Conservation (phyloP, 768 basidiomycete species). For the Tricholomella constricta region DNA sequence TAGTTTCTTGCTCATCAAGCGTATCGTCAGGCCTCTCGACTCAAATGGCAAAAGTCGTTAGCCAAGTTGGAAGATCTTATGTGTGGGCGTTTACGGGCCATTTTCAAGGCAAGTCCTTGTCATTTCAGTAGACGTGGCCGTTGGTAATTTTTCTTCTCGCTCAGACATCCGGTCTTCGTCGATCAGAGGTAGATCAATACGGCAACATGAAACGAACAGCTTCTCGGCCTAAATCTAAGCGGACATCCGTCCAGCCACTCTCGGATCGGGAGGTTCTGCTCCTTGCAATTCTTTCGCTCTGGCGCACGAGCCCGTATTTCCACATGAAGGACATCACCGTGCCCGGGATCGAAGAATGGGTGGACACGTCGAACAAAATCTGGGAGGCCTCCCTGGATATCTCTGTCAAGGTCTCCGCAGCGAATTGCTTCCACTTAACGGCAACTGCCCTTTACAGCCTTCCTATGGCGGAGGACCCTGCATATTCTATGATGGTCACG, state of each 20-base stretch:
- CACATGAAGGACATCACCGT: conserved; percentile 47
- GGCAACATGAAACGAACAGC: conserved; percentile 56
- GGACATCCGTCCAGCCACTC: conserved; percentile 55
- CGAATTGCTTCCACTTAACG: conserved; percentile 49
- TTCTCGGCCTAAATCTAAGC: conserved; percentile 61
- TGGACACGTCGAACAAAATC: conserved; percentile 47
- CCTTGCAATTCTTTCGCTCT: conserved; percentile 68
- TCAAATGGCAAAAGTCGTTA: conserved; percentile 59
- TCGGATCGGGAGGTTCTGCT: conserved; percentile 71
- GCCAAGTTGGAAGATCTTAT: conserved; percentile 47
- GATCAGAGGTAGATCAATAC: conserved; percentile 61
- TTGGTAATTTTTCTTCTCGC: neutral
- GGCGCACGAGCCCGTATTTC: conserved; percentile 60
- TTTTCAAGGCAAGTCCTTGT: conserved; percentile 52
- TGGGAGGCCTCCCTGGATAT: conserved; percentile 68
- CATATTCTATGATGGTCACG: conserved; percentile 35
- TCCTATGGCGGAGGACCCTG: conserved; percentile 39
- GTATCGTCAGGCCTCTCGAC: conserved; percentile 39
- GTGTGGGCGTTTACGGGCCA: conserved; percentile 49
- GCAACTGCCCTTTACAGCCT: conserved; percentile 46
- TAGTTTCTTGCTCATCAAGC: conserved; percentile 1
- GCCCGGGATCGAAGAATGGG: conserved; percentile 48
- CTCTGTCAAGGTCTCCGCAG: conserved; percentile 63
- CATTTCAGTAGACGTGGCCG: neutral
- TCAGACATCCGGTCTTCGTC: conserved; percentile 52